These are phyloP conservation scores for Xylariaceae sp. DNA, from an alignment of 2,329 filamentous ascomycete species.

Conservation along the genomic window DNA sequence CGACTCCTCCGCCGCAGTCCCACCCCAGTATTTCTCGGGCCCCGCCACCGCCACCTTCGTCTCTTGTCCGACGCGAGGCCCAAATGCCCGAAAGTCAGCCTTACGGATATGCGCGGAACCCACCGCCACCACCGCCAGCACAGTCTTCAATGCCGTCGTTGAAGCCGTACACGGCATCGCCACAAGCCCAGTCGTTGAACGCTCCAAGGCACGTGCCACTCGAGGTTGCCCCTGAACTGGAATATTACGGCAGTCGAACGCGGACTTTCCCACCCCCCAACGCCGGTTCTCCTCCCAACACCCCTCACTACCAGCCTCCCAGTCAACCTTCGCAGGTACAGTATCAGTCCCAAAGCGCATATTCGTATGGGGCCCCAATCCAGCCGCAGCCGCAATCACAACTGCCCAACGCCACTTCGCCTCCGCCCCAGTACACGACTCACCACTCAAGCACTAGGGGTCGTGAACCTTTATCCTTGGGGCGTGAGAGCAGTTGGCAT, in stretches of 20 bases:
- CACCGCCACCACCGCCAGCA: slow-evolving; percentile 31
- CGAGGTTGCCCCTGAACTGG: slow-evolving; percentile 35
- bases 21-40: slow-evolving; percentile 38
- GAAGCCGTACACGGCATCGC: slow-evolving; percentile 49
- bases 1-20: slow-evolving; percentile 50
- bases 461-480: slow-evolving; percentile 36
- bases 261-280: slow-evolving; percentile 32
- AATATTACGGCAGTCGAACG: slow-evolving; percentile 42
- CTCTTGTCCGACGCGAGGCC: slow-evolving; percentile 44
- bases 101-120: slow-evolving; percentile 43
- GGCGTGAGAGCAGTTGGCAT: slow-evolving; percentile 35
- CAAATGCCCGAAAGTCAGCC: slow-evolving; percentile 33
- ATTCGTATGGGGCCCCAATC: slow-evolving; percentile 38
- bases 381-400: slow-evolving; percentile 31
- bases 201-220: slow-evolving; percentile 42
- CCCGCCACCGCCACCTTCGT: slow-evolving; percentile 36
- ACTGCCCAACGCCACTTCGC: slow-evolving; percentile 40
- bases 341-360: slow-evolving; percentile 41
- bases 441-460: slow-evolving; percentile 41
- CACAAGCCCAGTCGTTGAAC: slow-evolving; percentile 43
- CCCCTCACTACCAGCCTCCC: slow-evolving; percentile 42
- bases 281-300: slow-evolving; percentile 43
- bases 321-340: slow-evolving; percentile 33
- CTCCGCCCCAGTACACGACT: slow-evolving; percentile 50
- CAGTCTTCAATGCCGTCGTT: slow-evolving; percentile 47